These are phyloP conservation scores for Heimioporus sp. DNA, from an alignment of 768 basidiomycete genomes.

Conservation along the genomic window DNA sequence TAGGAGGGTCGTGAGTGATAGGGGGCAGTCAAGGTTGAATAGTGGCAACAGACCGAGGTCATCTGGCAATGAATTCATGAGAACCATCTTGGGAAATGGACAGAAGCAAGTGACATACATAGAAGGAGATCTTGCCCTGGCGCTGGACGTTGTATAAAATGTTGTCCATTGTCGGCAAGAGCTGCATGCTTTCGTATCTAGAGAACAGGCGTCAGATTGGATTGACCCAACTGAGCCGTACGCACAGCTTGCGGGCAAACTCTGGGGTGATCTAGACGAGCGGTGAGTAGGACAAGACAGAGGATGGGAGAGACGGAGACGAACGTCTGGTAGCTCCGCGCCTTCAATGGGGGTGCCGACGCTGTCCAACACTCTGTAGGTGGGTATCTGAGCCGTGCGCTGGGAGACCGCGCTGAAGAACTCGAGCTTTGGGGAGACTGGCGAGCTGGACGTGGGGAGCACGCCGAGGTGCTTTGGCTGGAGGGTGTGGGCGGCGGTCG, in stretches of 20 bases:
- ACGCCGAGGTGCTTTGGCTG: constrained; percentile 26
- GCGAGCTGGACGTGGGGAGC: constrained; percentile 49
- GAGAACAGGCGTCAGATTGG: neutral
- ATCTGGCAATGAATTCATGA: constrained; percentile 46
- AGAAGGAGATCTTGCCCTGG: constrained; percentile 91
- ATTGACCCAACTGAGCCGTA: neutral
- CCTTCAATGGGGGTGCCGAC: constrained; percentile 70
- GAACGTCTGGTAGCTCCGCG: constrained; percentile 73
- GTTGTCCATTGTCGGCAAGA: constrained; percentile 82
- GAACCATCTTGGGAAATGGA: constrained; percentile 4
- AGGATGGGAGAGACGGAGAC: constrained; percentile 13
- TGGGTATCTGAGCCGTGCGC: constrained; percentile 68
- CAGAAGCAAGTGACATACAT: constrained; percentile 47
- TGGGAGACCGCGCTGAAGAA: constrained; percentile 80
- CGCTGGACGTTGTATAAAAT: constrained; percentile 90
- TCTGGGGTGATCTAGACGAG: constrained; percentile 58
- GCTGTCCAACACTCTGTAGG: constrained; percentile 84
- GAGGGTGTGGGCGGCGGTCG: no score
- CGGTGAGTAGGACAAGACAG: constrained; percentile 7
- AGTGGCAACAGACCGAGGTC: constrained; percentile 63
- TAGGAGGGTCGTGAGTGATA: constrained; percentile 28
- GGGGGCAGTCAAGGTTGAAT: neutral
- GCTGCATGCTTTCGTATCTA: constrained; percentile 77
- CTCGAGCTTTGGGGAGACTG: constrained; percentile 64
- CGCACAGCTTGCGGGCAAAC: constrained; percentile 62